These are phyloP conservation scores for Candida ipomoeae DNA, from an alignment of 805 yeast genomes.

Conservation along the genomic window DNA sequence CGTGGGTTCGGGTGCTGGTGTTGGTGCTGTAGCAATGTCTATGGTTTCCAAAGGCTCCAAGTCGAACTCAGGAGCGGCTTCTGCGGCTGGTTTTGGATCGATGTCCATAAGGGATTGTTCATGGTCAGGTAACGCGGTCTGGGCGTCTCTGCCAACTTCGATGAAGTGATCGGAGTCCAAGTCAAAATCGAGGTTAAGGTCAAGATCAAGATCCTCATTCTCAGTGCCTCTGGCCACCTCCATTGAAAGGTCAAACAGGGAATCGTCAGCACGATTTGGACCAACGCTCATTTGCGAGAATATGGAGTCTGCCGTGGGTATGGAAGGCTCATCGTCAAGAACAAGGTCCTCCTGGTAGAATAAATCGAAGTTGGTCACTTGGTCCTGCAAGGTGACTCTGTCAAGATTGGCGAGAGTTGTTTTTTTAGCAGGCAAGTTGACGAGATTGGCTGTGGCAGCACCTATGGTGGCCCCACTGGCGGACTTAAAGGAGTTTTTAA, in stretches of 20 bases:
- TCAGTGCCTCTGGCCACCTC: constrained; percentile 59
- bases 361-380: constrained; percentile 73
- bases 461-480: constrained; percentile 31
- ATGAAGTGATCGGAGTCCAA: constrained; percentile 51
- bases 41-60: constrained; percentile 37
- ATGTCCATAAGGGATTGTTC: constrained; percentile 18
- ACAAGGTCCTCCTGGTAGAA: constrained; percentile 58
- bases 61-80: background rate
- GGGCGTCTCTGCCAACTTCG: constrained; percentile 50
- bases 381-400: constrained; percentile 64
- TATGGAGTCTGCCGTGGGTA: constrained; percentile 1
- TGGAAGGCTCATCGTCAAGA: constrained; percentile 25
- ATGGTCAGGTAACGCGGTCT: constrained; percentile 14
- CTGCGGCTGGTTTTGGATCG: constrained; percentile 2
- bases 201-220: constrained; percentile 20
- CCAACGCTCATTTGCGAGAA: constrained; percentile 14
- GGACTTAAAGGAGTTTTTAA: constrained; percentile 60
- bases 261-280: constrained; percentile 17
- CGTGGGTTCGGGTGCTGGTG: constrained; percentile 10
- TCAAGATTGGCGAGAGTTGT: constrained; percentile 59
- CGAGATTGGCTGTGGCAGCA: constrained; percentile 36
- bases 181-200: constrained; percentile 44
- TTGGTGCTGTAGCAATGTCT: constrained; percentile 19
- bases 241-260: constrained; percentile 51
- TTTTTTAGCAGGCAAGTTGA: constrained; percentile 55